Conservation (phyloP, 768 basidiomycete genomes). For the Sarcomyxa edulis region DNA sequence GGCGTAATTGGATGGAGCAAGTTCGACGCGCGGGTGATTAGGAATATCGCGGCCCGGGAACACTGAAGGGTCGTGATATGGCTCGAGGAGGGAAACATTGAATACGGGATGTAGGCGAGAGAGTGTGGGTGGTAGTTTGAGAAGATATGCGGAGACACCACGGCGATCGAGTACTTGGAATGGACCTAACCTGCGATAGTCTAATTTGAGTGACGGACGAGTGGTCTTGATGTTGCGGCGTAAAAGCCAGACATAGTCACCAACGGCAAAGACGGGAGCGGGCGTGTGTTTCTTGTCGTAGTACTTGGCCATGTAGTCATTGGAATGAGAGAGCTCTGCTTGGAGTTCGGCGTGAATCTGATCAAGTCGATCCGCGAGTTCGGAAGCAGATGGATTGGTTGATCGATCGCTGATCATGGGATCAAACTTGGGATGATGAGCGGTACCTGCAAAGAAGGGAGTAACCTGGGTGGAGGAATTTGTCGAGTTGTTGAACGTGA, state of each 20-base stretch:
- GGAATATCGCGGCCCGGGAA: no score
- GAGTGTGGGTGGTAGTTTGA: slow-evolving; percentile 23
- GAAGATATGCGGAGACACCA: slow-evolving; percentile 16
- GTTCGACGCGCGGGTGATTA: slow-evolving; percentile 14
- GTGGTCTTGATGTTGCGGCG: slow-evolving; percentile 32
- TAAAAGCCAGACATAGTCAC: slow-evolving; percentile 32
- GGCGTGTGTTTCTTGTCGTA: slow-evolving; percentile 19
- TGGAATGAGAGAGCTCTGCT: slow-evolving; percentile 23
- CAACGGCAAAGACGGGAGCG: slow-evolving; percentile 22
- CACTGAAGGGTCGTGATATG: slow-evolving; percentile 24
- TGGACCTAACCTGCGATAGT: slow-evolving; percentile 24
- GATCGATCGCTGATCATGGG: slow-evolving; percentile 20
- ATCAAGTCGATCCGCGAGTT: slow-evolving; percentile 20
- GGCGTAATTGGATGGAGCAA: slow-evolving; percentile 15
- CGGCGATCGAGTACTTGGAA: slow-evolving; percentile 8
- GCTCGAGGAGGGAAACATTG: slow-evolving; percentile 30
- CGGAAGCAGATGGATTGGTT: slow-evolving; percentile 24
- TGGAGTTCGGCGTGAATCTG: slow-evolving; percentile 27
- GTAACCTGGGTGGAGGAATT: slow-evolving; percentile 26
- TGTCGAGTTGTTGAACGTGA: slow-evolving; percentile 31
- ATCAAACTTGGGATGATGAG: slow-evolving; percentile 25
- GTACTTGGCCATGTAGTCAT: slow-evolving; percentile 19
- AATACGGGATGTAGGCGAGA: slow-evolving; percentile 33
- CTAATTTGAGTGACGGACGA: slow-evolving; percentile 34
- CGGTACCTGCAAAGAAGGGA: slow-evolving; percentile 32